A percentile compares a stretch with the other conserved stretches of the same genome.
These are phyloP conservation scores for Diaporthe longicolla DNA, from an alignment of 2,329 filamentous ascomycete species.

Conservation along the genomic window DNA sequence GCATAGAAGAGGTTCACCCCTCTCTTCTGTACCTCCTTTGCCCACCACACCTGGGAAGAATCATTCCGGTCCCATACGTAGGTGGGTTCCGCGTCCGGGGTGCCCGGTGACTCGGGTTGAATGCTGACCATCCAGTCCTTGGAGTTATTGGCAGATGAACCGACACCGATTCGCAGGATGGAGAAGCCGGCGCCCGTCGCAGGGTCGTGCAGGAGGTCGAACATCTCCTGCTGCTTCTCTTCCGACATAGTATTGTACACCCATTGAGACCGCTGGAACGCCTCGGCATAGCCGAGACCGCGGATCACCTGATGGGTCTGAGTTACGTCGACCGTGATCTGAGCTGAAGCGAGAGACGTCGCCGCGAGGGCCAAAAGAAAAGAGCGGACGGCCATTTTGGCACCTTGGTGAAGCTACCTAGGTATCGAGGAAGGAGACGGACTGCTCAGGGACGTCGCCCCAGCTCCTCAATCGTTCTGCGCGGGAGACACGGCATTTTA, in stretches of 20 bases:
- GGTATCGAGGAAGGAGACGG: neutral
- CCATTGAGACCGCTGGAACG: constrained; percentile 35
- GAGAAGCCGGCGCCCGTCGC: constrained; percentile 53
- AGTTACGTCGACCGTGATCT: constrained; percentile 27
- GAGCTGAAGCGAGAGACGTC: constrained; percentile 17
- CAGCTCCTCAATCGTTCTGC: neutral
- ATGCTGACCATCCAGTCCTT: constrained; percentile 47
- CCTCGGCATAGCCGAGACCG: constrained; percentile 35
- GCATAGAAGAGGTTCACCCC: constrained; percentile 39
- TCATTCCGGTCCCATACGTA: constrained; percentile 42
- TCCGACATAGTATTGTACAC: constrained; percentile 46
- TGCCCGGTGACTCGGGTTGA: constrained; percentile 35
- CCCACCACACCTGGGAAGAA: constrained; percentile 38
- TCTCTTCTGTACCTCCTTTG: constrained; percentile 36
- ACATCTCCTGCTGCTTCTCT: constrained; percentile 50
- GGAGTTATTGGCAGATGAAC: constrained; percentile 50
- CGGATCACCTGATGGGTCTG: constrained; percentile 35
- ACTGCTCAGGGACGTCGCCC: neutral
- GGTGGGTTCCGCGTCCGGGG: constrained; percentile 30
- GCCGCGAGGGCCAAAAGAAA: constrained; percentile 14
- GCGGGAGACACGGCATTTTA: constrained; percentile 21
- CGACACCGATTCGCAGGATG: constrained; percentile 55
- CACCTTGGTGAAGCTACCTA: too few relatives aligned
- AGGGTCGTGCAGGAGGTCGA: constrained; percentile 54
- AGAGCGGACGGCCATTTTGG: constrained; percentile 24